phyloP scores from a whole-genome alignment of 441 rosid species.

The Euphorbia corollata region DNA sequence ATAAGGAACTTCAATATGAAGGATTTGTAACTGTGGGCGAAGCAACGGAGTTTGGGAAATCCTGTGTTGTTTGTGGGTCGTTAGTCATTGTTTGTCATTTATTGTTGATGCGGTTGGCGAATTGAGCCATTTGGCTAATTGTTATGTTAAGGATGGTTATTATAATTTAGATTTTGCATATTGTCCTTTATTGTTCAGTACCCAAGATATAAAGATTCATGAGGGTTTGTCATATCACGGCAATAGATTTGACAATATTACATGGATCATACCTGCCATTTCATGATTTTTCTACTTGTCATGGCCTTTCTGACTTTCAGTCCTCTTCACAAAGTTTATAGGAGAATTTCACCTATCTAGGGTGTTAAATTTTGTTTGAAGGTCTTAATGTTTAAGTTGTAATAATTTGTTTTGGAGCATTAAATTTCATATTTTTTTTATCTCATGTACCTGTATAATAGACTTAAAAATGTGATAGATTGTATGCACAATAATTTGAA shows the following conservation, averaged over 20 bases:
- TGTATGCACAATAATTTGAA: too few species aligned
- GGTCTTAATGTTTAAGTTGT: too few species aligned
- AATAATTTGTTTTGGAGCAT: too few species aligned
- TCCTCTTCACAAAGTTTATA: too few species aligned
- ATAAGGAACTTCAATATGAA: neutral
- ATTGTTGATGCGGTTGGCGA: neutral
- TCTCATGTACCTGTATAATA: too few species aligned
- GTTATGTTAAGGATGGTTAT: neutral
- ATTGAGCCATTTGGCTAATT: neutral
- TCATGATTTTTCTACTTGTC: neutral
- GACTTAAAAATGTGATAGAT: too few species aligned
- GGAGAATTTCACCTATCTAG: too few species aligned
- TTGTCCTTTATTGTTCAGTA: neutral
- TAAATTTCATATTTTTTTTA: too few species aligned
- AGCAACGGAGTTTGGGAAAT: neutral
- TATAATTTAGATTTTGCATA: too few species aligned
- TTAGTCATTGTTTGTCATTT: neutral
- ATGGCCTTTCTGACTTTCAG: too few species aligned
- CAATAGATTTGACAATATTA: neutral
- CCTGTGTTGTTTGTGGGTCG: neutral
- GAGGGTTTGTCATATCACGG: too few species aligned
- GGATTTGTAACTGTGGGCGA: neutral
- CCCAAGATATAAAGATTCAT: neutral
- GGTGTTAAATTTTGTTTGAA: too few species aligned
- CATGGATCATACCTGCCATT: neutral